Evolutionary conservation across 2,329 filamentous ascomycete species (phyloP).

Genomic region (Mycocentrospora acerina): DNA sequence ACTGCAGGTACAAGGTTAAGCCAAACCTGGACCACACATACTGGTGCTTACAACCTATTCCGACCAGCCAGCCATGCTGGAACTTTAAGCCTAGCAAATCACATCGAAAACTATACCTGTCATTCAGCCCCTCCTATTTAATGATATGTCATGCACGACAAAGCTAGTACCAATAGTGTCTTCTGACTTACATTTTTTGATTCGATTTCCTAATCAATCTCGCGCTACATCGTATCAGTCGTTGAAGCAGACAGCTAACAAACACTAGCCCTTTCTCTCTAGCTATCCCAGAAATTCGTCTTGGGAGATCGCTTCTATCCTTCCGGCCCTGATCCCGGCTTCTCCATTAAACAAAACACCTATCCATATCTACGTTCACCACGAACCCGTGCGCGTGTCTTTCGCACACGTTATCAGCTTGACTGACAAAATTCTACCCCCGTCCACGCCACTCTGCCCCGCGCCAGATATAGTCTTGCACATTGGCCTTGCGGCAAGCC

Average conservation of each 20-base stretch:
- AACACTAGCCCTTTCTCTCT: constrained; percentile 33
- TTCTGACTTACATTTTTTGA: no score
- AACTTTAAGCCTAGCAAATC: no score
- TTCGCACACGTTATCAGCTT: constrained; percentile 31
- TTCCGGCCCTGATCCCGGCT: constrained; percentile 37
- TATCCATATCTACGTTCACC: constrained; percentile 39
- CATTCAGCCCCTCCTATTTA: no score
- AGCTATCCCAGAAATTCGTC: constrained; percentile 37
- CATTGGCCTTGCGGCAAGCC: constrained; percentile 41
- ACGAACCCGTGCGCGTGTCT: constrained; percentile 38
- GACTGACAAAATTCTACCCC: constrained; percentile 31
- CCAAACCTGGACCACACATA: no score
- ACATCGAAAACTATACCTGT: no score
- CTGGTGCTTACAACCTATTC: no score
- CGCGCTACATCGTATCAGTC: neutral
- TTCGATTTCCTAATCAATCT: neutral
- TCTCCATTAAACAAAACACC: constrained; percentile 24
- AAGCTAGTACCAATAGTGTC: no score
- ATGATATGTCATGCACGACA: no score
- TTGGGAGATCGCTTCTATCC: constrained; percentile 41
- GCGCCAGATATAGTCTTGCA: constrained; percentile 38
- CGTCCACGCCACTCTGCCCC: constrained; percentile 17
- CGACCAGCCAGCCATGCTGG: no score
- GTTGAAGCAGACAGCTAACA: constrained; percentile 8
- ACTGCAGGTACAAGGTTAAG: no score